Percentiles rank a stretch among this genome's conserved stretches.
Evolutionary conservation across 306 rosid species (phyloP).

Genomic region (Cicer cuneatum): DNA sequence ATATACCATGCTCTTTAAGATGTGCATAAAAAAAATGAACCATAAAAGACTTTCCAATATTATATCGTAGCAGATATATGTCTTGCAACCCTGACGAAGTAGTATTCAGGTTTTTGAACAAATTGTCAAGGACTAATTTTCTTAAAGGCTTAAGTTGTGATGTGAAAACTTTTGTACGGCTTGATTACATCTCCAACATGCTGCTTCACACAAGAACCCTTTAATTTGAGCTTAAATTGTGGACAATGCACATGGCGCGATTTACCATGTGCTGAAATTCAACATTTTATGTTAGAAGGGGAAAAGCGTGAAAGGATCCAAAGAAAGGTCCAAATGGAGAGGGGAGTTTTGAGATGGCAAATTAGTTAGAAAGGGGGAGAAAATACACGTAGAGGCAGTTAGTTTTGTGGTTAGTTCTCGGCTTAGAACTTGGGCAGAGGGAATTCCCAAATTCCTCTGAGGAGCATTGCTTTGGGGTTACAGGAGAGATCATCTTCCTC

Average conservation of each 20-base stretch:
- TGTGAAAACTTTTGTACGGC: background rate
- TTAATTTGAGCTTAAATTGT: slow-evolving; percentile 6
- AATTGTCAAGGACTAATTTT: background rate
- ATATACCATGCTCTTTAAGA: background rate
- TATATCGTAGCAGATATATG: slow-evolving; percentile 35
- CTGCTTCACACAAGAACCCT: background rate
- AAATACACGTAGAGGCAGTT: too few species aligned
- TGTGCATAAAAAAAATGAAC: slow-evolving; percentile 5
- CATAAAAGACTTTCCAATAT: slow-evolving; percentile 19
- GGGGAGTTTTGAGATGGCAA: too few species aligned
- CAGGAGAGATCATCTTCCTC: too few species aligned
- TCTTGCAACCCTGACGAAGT: slow-evolving; percentile 28
- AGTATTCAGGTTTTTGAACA: background rate
- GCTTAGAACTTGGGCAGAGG: too few species aligned
- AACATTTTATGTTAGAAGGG: background rate
- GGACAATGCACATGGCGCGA: background rate
- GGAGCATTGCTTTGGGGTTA: too few species aligned
- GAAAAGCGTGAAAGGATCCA: too few species aligned
- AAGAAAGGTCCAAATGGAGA: too few species aligned
- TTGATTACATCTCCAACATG: slow-evolving; percentile 27
- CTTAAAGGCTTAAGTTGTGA: background rate
- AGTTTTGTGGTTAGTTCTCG: too few species aligned
- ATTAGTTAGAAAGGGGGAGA: too few species aligned
- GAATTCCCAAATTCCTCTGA: too few species aligned
- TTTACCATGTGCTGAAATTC: slow-evolving; percentile 8